A percentile compares a stretch with the other conserved stretches of the same genome.
These are phyloP conservation scores for Rhynchosporium agropyri DNA, from an alignment of 2,329 filamentous ascomycete genomes.

Conservation along the genomic window DNA sequence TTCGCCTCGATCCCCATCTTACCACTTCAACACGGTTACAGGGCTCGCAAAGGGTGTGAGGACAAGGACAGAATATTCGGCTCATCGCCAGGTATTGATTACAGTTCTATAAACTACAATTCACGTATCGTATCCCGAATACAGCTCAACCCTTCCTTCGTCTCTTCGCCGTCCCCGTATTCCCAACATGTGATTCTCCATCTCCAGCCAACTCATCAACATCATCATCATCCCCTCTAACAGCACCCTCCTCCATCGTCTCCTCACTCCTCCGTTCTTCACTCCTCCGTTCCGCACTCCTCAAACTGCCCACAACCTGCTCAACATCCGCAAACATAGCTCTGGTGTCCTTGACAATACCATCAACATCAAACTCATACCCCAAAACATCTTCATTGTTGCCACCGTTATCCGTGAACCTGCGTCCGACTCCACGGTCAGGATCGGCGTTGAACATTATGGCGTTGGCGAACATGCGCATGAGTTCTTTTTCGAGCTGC, in stretches of 20 bases:
- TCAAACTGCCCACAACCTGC: conserved; percentile 44
- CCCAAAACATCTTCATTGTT: conserved; percentile 48
- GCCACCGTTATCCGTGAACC: conserved; percentile 46
- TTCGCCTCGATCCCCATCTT: no score
- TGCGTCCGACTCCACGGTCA: conserved; percentile 61
- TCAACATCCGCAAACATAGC: conserved; percentile 91
- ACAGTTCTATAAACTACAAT: conserved; percentile 5
- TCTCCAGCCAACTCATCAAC: conserved; percentile 36
- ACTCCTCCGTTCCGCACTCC: conserved; percentile 39
- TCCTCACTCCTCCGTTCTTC: conserved; percentile 41
- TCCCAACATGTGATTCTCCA: conserved; percentile 28
- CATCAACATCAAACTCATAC: conserved; percentile 77
- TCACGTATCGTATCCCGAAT: no score
- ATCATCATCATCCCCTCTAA: conserved; percentile 32
- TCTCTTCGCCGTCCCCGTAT: conserved; percentile 31
- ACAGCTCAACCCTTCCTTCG: no score
- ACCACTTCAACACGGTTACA: neutral
- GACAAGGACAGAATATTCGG: neutral
- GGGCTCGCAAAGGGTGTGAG: neutral
- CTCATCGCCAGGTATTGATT: conserved; percentile 12
- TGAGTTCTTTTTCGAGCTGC: conserved; percentile 89
- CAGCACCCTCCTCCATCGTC: conserved; percentile 31
- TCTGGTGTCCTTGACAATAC: conserved; percentile 82
- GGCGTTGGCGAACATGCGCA: conserved; percentile 96
- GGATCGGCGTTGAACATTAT: conserved; percentile 97